Base-by-base conservation (phyloP, 257 asterid genomes). In the Scutellaria baicalensis region DNA sequence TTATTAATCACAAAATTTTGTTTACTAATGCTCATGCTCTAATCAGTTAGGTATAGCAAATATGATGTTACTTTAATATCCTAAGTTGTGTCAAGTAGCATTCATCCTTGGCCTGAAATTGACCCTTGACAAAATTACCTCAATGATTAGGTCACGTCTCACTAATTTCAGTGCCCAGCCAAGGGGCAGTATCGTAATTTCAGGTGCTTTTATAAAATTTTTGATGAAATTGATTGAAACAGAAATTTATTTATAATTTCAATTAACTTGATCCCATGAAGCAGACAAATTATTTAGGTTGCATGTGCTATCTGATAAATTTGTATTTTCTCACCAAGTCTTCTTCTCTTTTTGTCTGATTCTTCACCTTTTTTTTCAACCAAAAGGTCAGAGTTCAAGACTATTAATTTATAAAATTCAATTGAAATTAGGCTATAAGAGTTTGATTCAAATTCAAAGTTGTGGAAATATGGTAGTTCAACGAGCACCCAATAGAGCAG, bases 281-380 rank as follows among this genome's bases (percentile, higher is more conserved):
- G 33, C 81, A 60, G 83, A 66, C 84, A 71, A 57, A 31, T 55
- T 55, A 72, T 68, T 47, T 61, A 51, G 56, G 64, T 77, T 71
- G 84, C 96, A 89, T 80, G 87, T 85, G 96, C 82, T 71, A 59
- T 72, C 86, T 79, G 72, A 85, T 66, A 77, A 38, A 36, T 77
- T 84, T 84, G 88, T 84, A 67, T 77, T 75, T 55, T 65, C 77
- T 75, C 74, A 36, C 86, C 73, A 87, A 83, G 86, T 87, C 86
- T 51, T 71, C 82, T 71, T 63, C 66, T 64, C 75, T 68, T 40
- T 54, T 75, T 73, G 77, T 77, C 73, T 59, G 77, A 70, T 82
- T 84, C 85, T 76, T 56, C 77, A 18, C 76, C 69, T 40, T 62
- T 54, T 71, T 71, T 59, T 57, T 23, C 78, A 17, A 42, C 76